Conservation (phyloP, 495 filamentous ascomycete species). For the Penicillium argentinense region DNA sequence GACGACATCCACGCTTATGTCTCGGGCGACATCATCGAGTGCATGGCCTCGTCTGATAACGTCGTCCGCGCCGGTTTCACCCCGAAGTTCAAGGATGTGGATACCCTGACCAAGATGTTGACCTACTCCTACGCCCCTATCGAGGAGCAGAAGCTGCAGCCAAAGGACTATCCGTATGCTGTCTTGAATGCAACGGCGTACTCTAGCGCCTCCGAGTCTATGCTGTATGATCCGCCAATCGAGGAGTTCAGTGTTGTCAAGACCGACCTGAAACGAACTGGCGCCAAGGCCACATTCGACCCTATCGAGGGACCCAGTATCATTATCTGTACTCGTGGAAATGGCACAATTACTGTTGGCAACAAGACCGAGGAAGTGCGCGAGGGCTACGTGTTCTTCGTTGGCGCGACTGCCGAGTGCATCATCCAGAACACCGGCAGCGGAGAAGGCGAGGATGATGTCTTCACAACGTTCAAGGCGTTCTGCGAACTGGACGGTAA, state of each 20-base stretch:
- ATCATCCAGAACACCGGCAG: slow-evolving; percentile 65
- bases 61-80: slow-evolving; percentile 97
- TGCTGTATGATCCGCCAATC: slow-evolving; percentile 92
- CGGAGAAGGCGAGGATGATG: slow-evolving; percentile 49
- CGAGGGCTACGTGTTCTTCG: slow-evolving; percentile 86
- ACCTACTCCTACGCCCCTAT: slow-evolving; percentile 95
- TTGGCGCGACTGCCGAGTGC: slow-evolving; percentile 85
- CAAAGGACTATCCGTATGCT: slow-evolving; percentile 78
- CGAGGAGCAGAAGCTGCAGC: slow-evolving; percentile 87
- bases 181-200: slow-evolving; percentile 78
- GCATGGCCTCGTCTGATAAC: slow-evolving; percentile 97
- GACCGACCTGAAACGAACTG: slow-evolving; percentile 66
- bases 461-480: slow-evolving; percentile 88
- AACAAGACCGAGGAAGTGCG: slow-evolving; percentile 69
- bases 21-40: slow-evolving; percentile 95
- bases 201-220: slow-evolving; percentile 63
- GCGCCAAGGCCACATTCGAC: slow-evolving; percentile 83
- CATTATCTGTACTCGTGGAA: slow-evolving; percentile 81
- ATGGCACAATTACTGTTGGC: slow-evolving; percentile 81
- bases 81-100: slow-evolving; percentile 96
- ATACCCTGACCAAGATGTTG: slow-evolving; percentile 86
- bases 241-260: slow-evolving; percentile 94
- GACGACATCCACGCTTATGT: slow-evolving; percentile 98
- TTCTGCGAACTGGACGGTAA: slow-evolving; percentile 81
- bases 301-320: slow-evolving; percentile 86